A percentile compares a stretch with the other conserved stretches of the same genome.
Evolutionary conservation across 805 yeast genomes (phyloP).

Genomic region (Kluyveromyces nonfermentans): DNA sequence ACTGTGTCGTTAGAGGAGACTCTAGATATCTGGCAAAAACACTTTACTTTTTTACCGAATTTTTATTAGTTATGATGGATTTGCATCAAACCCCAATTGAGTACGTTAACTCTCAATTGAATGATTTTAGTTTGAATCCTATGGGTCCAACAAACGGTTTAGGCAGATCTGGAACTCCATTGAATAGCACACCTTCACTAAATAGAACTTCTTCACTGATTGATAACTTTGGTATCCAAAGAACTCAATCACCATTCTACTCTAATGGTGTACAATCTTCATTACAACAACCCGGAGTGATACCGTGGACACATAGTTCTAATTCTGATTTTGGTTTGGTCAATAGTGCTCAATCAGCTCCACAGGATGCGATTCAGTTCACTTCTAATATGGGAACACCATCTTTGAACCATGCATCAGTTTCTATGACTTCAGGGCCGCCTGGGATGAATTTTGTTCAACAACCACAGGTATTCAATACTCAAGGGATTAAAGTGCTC

Average conservation of each 20-base stretch:
- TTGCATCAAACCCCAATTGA: conserved; percentile 14
- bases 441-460: conserved; percentile 5
- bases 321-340: neutral
- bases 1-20: neutral
- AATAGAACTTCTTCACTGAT: conserved; percentile 17
- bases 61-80: conserved; percentile 9
- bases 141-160: conserved; percentile 2
- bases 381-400: conserved; percentile 4
- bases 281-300: neutral
- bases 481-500: conserved; percentile 35
- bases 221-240: conserved; percentile 21
- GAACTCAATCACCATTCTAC: conserved; percentile 18
- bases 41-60: neutral
- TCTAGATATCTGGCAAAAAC: neutral
- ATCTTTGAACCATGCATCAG: conserved; percentile 3
- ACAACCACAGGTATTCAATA: conserved; percentile 6
- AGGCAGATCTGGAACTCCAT: conserved; percentile 9
- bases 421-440: neutral
- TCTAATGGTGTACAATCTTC: neutral
- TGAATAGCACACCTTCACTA: conserved; percentile 8
- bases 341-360: neutral
- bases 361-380: neutral
- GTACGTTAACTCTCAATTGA: conserved; percentile 15
- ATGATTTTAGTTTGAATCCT: conserved; percentile 5
- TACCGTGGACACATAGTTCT: neutral